Evolutionary conservation across 2,329 filamentous ascomycete genomes (phyloP).

Genomic region (Graphilbum ipis-grandicollis): DNA sequence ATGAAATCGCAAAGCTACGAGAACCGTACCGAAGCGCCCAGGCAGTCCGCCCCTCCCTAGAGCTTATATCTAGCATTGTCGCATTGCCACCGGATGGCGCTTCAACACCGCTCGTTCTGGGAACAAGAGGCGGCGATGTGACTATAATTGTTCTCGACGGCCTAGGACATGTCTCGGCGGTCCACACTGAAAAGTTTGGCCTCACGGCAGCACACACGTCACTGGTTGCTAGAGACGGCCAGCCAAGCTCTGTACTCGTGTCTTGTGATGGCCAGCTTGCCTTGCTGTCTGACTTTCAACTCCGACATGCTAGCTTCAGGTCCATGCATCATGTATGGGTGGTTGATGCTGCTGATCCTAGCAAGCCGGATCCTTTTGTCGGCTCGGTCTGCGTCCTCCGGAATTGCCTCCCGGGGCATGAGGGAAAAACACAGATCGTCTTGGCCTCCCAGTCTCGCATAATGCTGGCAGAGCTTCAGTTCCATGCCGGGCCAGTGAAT

Average conservation of each 20-base stretch:
- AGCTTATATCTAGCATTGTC: constrained; percentile 29
- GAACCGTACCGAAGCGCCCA: neutral
- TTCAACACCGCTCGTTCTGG: constrained; percentile 19
- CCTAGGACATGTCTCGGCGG: constrained; percentile 8
- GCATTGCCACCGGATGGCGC: constrained; percentile 9
- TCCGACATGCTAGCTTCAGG: constrained; percentile 15
- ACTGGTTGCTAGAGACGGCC: constrained; percentile 5
- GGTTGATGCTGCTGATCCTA: constrained; percentile 29
- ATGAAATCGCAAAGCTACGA: neutral
- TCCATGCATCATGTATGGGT: constrained; percentile 30
- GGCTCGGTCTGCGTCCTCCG: constrained; percentile 27
- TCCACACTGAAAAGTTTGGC: constrained; percentile 13
- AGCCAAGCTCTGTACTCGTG: constrained; percentile 19
- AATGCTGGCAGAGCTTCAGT: constrained; percentile 34
- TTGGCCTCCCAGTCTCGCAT: constrained; percentile 32
- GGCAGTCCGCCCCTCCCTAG: constrained; percentile 9
- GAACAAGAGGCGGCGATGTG: constrained; percentile 35
- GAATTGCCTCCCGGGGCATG: constrained; percentile 19
- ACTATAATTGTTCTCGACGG: constrained; percentile 18
- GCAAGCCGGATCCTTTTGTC: constrained; percentile 27
- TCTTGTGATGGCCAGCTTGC: constrained; percentile 31
- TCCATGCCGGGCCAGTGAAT: constrained; percentile 26
- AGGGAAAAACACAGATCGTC: constrained; percentile 25
- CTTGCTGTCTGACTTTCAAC: constrained; percentile 22
- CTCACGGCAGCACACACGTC: constrained; percentile 10